These are phyloP conservation scores for Melastoma candidum DNA, from an alignment of 441 rosid species.

Conservation along the genomic window DNA sequence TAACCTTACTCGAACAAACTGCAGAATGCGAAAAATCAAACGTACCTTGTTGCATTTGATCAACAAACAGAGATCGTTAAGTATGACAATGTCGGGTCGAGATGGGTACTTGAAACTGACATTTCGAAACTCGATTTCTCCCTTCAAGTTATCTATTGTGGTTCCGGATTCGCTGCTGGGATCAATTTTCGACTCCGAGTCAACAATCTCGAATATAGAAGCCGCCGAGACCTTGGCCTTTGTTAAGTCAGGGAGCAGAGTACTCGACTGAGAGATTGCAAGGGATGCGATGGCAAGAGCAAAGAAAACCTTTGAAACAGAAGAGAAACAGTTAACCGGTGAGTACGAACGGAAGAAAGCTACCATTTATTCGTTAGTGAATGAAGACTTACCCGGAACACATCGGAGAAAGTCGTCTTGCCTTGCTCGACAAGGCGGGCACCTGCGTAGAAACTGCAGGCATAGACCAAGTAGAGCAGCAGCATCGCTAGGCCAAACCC, in stretches of 20 bases:
- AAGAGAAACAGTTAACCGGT: background rate
- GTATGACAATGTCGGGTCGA: constrained; percentile 13
- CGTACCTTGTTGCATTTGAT: constrained; percentile 13
- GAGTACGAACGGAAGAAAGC: background rate
- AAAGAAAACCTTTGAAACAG: constrained; percentile 12
- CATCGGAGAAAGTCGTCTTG: constrained; percentile 40
- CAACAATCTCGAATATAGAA: constrained; percentile 12
- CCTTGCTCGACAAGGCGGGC: constrained; percentile 51
- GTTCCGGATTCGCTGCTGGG: constrained; percentile 1
- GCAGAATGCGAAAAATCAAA: background rate
- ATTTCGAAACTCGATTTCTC: constrained; percentile 14
- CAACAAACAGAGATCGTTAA: constrained; percentile 9
- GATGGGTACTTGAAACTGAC: constrained; percentile 13
- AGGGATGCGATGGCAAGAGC: constrained; percentile 11
- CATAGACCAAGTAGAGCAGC: constrained; percentile 43
- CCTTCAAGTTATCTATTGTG: constrained; percentile 7
- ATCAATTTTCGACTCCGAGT: constrained; percentile 9
- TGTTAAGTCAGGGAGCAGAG: constrained; percentile 11
- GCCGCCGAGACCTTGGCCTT: constrained; percentile 15
- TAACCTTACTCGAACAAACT: background rate
- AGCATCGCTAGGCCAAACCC: constrained; percentile 63
- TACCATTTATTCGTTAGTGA: too few species aligned
- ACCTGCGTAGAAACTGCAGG: constrained; percentile 64
- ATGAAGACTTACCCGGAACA: constrained; percentile 44
- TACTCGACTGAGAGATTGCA: constrained; percentile 12